Evolutionary conservation across 129 eudicot genomes (phyloP).

Genomic region (Flaveria robusta): DNA sequence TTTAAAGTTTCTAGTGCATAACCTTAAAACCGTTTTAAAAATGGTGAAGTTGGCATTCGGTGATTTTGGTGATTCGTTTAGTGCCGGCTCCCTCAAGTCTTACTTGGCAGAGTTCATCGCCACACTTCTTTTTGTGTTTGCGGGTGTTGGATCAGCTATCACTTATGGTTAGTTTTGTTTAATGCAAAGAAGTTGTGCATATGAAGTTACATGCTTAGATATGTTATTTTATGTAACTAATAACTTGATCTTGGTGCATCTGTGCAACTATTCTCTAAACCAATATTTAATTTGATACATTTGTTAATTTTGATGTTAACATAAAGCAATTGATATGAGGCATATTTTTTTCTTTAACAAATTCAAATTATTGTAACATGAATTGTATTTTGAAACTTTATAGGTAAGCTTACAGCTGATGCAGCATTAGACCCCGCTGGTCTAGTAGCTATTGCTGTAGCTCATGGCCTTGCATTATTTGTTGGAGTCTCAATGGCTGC

Average conservation of each 20-base stretch:
- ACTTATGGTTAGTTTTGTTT: slow-evolving; percentile 15
- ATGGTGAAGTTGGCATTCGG: slow-evolving; percentile 69
- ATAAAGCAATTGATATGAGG: not conserved
- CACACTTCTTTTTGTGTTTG: slow-evolving; percentile 63
- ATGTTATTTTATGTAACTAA: not conserved
- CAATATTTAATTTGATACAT: not conserved
- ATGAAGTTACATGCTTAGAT: not conserved
- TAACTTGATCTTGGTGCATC: not conserved
- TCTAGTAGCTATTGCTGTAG: slow-evolving; percentile 1
- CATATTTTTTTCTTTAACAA: not conserved
- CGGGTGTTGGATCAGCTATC: slow-evolving; percentile 69
- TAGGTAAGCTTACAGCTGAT: slow-evolving; percentile 11
- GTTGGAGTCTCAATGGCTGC: slow-evolving; percentile 69
- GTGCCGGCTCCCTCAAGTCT: slow-evolving; percentile 45
- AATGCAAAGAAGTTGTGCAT: not conserved
- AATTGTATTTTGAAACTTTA: not conserved
- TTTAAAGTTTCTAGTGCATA: not conserved
- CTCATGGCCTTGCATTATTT: slow-evolving; percentile 55
- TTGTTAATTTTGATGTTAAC: not conserved
- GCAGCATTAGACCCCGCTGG: slow-evolving; percentile 8
- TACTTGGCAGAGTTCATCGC: slow-evolving; percentile 70
- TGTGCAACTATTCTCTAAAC: not conserved
- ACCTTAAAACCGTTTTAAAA: not conserved
- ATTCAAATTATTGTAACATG: not conserved
- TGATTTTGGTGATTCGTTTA: slow-evolving; percentile 61